Conservation (phyloP, 805 yeast species). For the Lachancea kluyveri region DNA sequence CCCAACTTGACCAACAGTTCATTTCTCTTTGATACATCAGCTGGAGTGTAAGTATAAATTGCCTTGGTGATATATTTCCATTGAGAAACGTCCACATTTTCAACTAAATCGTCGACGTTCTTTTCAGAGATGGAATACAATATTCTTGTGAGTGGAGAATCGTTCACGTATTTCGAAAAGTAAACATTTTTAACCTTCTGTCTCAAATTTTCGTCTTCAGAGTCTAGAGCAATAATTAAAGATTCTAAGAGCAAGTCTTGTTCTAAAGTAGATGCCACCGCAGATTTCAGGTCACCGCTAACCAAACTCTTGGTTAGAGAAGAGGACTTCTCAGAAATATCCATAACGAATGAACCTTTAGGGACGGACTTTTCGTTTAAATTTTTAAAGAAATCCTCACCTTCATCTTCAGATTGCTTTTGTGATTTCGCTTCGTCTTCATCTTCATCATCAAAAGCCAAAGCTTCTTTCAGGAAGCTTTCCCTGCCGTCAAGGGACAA, state of each 20-base stretch:
- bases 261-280: slow-evolving; percentile 61
- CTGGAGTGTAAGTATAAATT: slow-evolving; percentile 47
- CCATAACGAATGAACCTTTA: slow-evolving; percentile 46
- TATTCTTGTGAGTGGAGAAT: slow-evolving; percentile 59
- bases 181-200: slow-evolving; percentile 66
- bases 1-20: slow-evolving; percentile 62
- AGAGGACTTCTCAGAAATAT: slow-evolving; percentile 34
- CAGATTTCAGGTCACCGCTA: slow-evolving; percentile 55
- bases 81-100: slow-evolving; percentile 65
- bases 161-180: slow-evolving; percentile 48
- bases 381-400: slow-evolving; percentile 34
- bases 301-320: slow-evolving; percentile 45
- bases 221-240: slow-evolving; percentile 68
- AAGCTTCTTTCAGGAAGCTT: slow-evolving; percentile 42
- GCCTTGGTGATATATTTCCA: slow-evolving; percentile 83
- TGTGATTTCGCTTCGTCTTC: slow-evolving; percentile 15
- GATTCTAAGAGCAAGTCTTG: slow-evolving; percentile 71
- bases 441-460: slow-evolving; percentile 30
- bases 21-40: slow-evolving; percentile 44
- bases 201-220: slow-evolving; percentile 49
- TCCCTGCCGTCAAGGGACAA: slow-evolving; percentile 45
- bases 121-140: slow-evolving; percentile 57
- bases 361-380: slow-evolving; percentile 39
- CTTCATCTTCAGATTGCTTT: slow-evolving; percentile 20
- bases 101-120: slow-evolving; percentile 61